phyloP scores from a whole-genome alignment of 495 filamentous ascomycete species.

The Trichoderma gamsii region DNA sequence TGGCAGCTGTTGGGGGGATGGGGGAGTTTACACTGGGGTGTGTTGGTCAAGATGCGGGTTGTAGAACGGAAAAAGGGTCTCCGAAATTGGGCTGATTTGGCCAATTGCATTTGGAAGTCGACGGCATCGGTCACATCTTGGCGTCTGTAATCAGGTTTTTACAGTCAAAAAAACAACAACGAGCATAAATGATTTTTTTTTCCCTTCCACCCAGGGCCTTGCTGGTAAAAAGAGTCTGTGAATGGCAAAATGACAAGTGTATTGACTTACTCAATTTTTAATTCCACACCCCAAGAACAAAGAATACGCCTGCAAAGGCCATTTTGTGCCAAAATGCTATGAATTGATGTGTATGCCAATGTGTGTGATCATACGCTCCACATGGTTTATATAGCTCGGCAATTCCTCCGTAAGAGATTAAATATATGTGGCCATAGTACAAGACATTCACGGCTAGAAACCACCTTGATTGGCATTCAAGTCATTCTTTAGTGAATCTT shows the following conservation, averaged over 20 bases:
- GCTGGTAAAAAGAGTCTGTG: neutral
- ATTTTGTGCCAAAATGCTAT: neutral
- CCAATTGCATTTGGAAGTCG: conserved; percentile 53
- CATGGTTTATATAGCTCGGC: too few species aligned
- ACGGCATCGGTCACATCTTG: conserved; percentile 51
- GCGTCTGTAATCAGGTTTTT: conserved; percentile 56
- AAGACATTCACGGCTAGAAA: too few species aligned
- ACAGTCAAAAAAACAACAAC: conserved; percentile 47
- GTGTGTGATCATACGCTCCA: neutral
- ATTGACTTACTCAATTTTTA: neutral
- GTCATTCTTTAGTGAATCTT: neutral
- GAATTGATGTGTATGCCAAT: neutral
- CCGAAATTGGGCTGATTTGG: conserved; percentile 44
- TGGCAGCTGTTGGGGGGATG: neutral
- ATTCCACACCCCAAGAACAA: neutral
- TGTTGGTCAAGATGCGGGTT: conserved; percentile 20
- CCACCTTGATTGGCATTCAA: too few species aligned
- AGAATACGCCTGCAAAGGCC: neutral
- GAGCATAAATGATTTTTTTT: conserved; percentile 25
- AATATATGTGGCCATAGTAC: too few species aligned
- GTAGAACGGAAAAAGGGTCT: conserved; percentile 37
- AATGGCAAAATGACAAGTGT: neutral
- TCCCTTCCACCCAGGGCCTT: conserved; percentile 3
- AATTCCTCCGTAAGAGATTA: too few species aligned
- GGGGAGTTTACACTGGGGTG: conserved; percentile 21